These are phyloP conservation scores for Trichoderma asperellum DNA, from an alignment of 2,329 filamentous ascomycete genomes.

Conservation along the genomic window DNA sequence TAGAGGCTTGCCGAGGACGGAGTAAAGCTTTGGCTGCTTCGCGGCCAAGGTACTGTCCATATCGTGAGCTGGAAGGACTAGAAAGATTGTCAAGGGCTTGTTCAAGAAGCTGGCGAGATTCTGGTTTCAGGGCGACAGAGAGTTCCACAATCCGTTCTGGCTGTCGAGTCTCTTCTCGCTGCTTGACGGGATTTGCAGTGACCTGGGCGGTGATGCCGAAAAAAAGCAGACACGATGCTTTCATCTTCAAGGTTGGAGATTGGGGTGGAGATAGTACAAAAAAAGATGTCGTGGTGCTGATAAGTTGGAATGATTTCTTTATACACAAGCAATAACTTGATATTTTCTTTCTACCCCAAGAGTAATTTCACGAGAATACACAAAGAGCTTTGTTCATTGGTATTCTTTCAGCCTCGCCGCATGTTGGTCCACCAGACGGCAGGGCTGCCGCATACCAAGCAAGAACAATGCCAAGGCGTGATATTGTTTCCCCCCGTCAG, in stretches of 20 bases:
- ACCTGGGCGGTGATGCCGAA: neutral
- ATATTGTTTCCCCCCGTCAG: neutral
- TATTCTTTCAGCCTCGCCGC: neutral
- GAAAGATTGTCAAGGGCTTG: constrained; percentile 53
- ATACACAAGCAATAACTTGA: neutral
- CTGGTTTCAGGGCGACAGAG: constrained; percentile 39
- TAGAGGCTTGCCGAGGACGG: constrained; percentile 46
- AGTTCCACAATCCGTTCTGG: constrained; percentile 35
- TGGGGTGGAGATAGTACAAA: neutral
- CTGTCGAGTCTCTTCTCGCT: constrained; percentile 17
- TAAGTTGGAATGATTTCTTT: neutral
- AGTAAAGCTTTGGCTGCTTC: constrained; percentile 55
- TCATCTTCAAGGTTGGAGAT: neutral
- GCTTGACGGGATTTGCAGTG: constrained; percentile 26
- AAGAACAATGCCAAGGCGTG: neutral
- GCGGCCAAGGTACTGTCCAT: constrained; percentile 54
- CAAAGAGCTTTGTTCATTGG: neutral
- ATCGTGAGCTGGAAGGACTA: constrained; percentile 50
- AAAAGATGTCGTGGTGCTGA: neutral
- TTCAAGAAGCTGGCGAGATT: constrained; percentile 43
- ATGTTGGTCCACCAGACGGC: neutral
- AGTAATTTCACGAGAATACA: neutral
- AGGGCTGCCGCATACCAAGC: neutral
- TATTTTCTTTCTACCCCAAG: neutral
- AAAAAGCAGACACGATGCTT: neutral